Base-by-base conservation (phyloP, 495 filamentous ascomycete genomes). In the Daldinia loculata region DNA sequence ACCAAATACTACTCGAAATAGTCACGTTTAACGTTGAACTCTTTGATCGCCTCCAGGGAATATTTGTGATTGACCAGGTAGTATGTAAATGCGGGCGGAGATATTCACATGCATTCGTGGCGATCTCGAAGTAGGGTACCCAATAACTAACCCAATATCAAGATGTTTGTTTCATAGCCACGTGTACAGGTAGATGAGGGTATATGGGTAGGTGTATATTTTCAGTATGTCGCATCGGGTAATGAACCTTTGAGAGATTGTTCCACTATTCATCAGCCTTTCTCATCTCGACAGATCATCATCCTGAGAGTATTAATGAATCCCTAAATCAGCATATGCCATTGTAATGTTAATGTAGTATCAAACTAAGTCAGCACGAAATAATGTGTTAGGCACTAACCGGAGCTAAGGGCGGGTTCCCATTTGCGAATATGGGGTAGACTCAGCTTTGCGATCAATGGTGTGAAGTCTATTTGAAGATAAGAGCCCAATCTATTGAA, bases 131-230 rank as follows among this genome's bases (percentile, higher is more conserved):
- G 17, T 45, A 55, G 43, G 52, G 34, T 29, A 43, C 24, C 34
- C 58, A 26, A 26, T 53, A 29, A 17, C 39, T 53, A 29, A 17
- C 39, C 30, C 29, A 60, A 64, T 39, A 67, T 60, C n/a, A 51
- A 56, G 8, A 38, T 71, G 30, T 24, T 24, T 34, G 70, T 72
- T 58, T 72, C 70, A 68, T 69, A 72, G 65, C 70, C 70, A 72
- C 70, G 70, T 72, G 70, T 72, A 72, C 70, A 58, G 30, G 19
- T 41, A 62, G 59, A 63, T 45, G 63, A 53, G 24, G 51, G n/a
- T 57, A 36, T 56, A 29, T 22, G 17, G 39, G 50, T 32, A 32
- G 3, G 29, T 19, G 4, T 14, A 36, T n/a, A n/a, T n/a, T 17
- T 19, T 50, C 6, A 55, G 61, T 48, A 61, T 38, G 51, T 65